A percentile compares a stretch with the other conserved stretches of the same genome.
These are phyloP conservation scores for Kondoa malvinella DNA, from an alignment of 768 basidiomycete genomes.

Conservation along the genomic window DNA sequence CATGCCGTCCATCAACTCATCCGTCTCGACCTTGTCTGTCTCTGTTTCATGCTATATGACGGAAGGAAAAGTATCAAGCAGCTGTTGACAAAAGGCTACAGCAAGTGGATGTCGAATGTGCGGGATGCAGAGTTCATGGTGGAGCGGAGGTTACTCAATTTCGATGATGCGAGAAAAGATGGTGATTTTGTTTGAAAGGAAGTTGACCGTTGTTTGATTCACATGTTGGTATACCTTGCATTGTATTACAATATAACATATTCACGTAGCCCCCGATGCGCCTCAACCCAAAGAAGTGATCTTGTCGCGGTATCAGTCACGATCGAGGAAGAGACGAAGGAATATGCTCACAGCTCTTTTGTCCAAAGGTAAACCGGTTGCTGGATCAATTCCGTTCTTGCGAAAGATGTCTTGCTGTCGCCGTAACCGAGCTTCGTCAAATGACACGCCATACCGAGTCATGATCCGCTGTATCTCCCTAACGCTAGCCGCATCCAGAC, in stretches of 20 bases:
- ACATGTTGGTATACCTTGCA: too few relatives aligned
- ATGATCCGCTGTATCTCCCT: background rate
- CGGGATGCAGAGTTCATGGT: slow-evolving; percentile 2
- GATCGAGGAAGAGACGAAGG: background rate
- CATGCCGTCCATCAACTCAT: background rate
- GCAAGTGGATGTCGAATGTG: background rate
- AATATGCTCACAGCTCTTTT: background rate
- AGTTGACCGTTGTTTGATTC: background rate
- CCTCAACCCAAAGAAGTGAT: slow-evolving; percentile 6
- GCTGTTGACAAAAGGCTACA: background rate
- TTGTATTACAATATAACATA: too few relatives aligned
- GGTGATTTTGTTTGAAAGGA: background rate
- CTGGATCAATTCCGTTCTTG: background rate
- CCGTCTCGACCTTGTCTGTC: background rate
- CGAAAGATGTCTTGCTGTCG: slow-evolving; percentile 7
- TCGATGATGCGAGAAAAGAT: background rate
- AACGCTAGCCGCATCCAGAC: slow-evolving; percentile 1
- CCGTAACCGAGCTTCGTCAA: slow-evolving; percentile 3
- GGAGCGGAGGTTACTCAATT: background rate
- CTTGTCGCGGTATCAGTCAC: background rate
- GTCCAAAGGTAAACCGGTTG: background rate
- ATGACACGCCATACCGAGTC: background rate
- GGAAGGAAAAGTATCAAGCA: background rate
- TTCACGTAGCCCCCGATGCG: too few relatives aligned
- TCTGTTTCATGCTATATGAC: background rate